phyloP scores from a whole-genome alignment of 2,329 filamentous ascomycete genomes.

The Talaromyces amestolkiae region DNA sequence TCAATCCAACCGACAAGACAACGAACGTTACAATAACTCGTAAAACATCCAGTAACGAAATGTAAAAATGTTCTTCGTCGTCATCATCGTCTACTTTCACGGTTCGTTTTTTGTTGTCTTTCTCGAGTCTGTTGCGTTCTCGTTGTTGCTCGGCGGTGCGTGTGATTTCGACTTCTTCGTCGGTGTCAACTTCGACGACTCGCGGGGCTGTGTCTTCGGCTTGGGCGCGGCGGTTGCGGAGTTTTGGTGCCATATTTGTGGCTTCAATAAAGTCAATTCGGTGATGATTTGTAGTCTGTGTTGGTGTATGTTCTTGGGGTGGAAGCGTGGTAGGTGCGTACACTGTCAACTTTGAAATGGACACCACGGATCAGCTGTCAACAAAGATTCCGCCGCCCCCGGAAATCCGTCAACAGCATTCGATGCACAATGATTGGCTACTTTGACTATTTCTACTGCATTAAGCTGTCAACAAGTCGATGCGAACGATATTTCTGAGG shows the following conservation, averaged over 20 bases:
- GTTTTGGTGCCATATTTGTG: constrained; percentile 11
- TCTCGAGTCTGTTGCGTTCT: constrained; percentile 11
- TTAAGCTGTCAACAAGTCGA: too few relatives aligned
- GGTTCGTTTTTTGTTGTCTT: constrained; percentile 2
- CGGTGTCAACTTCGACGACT: constrained; percentile 20
- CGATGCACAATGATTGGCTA: background rate
- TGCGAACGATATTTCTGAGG: background rate
- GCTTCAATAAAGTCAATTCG: background rate
- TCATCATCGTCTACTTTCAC: constrained; percentile 19
- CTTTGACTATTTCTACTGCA: too few relatives aligned
- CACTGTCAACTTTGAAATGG: background rate
- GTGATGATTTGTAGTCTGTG: background rate
- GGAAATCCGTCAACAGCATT: background rate
- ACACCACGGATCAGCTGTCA: background rate
- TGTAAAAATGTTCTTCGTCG: constrained; percentile 29
- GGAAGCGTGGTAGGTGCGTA: background rate
- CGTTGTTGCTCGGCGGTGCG: constrained; percentile 15
- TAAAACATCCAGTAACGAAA: constrained; percentile 61
- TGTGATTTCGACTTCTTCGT: constrained; percentile 20
- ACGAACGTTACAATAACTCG: constrained; percentile 67
- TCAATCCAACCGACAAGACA: constrained; percentile 65
- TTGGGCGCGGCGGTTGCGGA: constrained; percentile 16
- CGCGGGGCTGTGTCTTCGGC: background rate
- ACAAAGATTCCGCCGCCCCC: background rate
- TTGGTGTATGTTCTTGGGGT: background rate